Base-by-base conservation (phyloP, 176 grass and related monocot genomes). In the Pontederia paniculata region DNA sequence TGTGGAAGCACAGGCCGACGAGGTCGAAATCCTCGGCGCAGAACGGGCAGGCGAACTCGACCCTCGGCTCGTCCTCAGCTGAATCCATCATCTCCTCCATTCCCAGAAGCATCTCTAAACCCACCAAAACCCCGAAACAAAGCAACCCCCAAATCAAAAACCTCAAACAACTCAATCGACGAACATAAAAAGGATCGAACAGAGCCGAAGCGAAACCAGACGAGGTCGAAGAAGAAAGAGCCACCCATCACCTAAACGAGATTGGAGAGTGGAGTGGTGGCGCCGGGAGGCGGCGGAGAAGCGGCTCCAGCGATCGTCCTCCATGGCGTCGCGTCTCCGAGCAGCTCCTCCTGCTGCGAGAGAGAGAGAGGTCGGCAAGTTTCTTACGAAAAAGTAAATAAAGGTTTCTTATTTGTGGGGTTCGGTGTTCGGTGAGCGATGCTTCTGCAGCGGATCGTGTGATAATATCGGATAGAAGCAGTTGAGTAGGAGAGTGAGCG, bases 21-120 rank as follows among this genome's bases (percentile, higher is more conserved):
- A 75, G 42, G 60, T 88, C 81, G 31, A 88, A 82, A 70, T 95
- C 84, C 59, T 88, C 84, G 43, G 66, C 63, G 84, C 89, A 95
- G 78, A 95, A 95, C n/a, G 84, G 89, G 81, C 89, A 95, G 4
- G 59, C 72, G 28, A 85, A 69, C 48, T 88, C 83, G 18, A 23
- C 58, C 10, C 48, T 57, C 31, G 41, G 21, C 45, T 76, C 77
- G 21, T 94, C 89, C 0, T 88, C 89, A 31, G 68, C 78, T 52
- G 45, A 78, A 22, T 16, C 81, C 10, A 82, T 85, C 72, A 43
- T 57, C 21, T 85, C 89, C 57, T 95, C 89, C 15, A 88, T 66
- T 25, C 77, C 75, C 48, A 88, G 78, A 55, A 82, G 66, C 47
- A 74, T 68, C 68, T 95, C 89, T 88, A 68, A 59, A 14, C 16